Evolutionary conservation across 179 eudicot genomes (phyloP), one percentile per base, ranked within the genome.

Genomic region (Drosera spatulata): DNA sequence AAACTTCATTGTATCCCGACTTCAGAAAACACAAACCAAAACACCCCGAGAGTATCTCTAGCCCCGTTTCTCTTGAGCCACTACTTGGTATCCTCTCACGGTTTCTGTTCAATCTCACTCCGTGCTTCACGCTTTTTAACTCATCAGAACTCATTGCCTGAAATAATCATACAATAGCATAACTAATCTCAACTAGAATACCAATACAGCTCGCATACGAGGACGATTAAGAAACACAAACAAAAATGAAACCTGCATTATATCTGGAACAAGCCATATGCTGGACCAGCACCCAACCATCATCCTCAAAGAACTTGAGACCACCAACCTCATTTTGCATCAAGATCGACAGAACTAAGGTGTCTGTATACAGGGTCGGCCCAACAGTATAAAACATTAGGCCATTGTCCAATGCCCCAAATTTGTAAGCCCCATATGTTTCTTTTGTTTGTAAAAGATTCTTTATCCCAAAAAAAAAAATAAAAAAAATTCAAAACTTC

Each of bases 41-140:
- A 22, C 33, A 22, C 1, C 1, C 33, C 33, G 33, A 22, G 33
- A 22, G 33, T 22, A 22, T 22, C 33, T 22, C 33, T 22, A 22
- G 33, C 33, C 33, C 33, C 33, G 33, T 22, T 22, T 22, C 33
- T 22, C 33, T 22, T 22, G 33, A 22, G 33, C 33, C 33, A 1
- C 33, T 0, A 22, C 33, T 64, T 7, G 97, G 87, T 38, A 82
- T 61, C 50, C 97, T 70, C 58, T 81, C 87, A 3, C 59, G 62
- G 43, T 70, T 47, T 50, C 64, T 68, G 78, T 79, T 79, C 54
- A 79, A 72, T 70, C 58, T 80, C 66, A 87, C 97, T 52, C 82
- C 79, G 70, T 89, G 97, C 60, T 71, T 78, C 77, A 78, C 93
- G 33, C 95, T 87, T 57, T 74, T 80, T 78, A 80, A 87, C 48